Base-by-base conservation (phyloP, 176 grass and related monocot species). In the Ampelocalamus luodianensis region DNA sequence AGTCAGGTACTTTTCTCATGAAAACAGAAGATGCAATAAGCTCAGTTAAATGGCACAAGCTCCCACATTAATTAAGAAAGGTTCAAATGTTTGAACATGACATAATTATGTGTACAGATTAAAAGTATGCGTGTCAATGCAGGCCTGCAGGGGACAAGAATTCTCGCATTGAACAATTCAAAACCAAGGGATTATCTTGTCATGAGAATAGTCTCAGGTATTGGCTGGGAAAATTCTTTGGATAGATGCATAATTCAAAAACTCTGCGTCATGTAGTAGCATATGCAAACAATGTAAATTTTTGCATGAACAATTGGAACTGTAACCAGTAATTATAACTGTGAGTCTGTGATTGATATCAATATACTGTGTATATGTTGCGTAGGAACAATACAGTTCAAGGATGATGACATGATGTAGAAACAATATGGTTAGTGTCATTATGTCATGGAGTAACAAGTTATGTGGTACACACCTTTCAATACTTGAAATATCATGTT, bases 401-500 rank as follows among this genome's bases (percentile, higher is more conserved):
- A 63, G 53, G 49, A 68, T 24, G 23, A 75, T 45, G 49, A 59
- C 9, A 36, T 44, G 22, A 79, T 50, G 34, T 66, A 60, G 39
- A 68, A 87, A 50, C 2, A 37, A 64, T 64, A 80, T 38, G 76
- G 38, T 61, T 62, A 34, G 4, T 18, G 40, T 45, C 45, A 42
- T 64, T 43, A 13, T 72, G 5, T 78, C 46, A 79, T 83, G 49
- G 16, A 80, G 69, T 12, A 83, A 73, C 38, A 83, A 66, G 53
- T 83, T 53, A 27, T 32, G 22, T 72, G 22, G 26, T 38, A 89
- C 89, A 76, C 68, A 98, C 96, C 96, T 95, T 88, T 93, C 66
- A 92, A 65, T 83, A 99, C 89, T 82, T 99, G 90, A 89, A 96
- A 72, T 54, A 96, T 86, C 59, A 69, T 91, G 88, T 99, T 94